Base-by-base conservation (phyloP, 2,329 filamentous ascomycete genomes). In the Xylariaceae sp. region DNA sequence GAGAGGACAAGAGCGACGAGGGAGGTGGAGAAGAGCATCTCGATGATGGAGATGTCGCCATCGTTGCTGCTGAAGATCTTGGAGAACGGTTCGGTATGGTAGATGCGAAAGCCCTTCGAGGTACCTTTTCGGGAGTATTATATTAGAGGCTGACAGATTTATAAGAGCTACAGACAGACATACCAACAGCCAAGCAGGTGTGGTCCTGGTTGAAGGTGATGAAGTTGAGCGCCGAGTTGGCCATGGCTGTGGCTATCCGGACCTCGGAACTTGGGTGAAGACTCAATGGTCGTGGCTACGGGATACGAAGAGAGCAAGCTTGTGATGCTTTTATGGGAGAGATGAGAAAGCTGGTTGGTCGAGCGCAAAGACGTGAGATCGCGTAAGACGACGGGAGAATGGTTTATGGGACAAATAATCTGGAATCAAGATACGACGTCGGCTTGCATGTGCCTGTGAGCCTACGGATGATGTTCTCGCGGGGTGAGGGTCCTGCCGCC, bases 141-240 rank as follows among this genome's bases (percentile, higher is more conserved):
- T 4, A 35, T 51, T 51, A 51, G 49, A 47, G 13, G 30, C 1
- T 6, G 30, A 23, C 6, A 39, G 37, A 53, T 34, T 6, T 18
- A 18, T n/a, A 30, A 23, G 42, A 44, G 49, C 51, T 48, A 39
- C 5, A 54, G 47, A 48, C 35, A 18, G 58, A 76, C 87, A 72
- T 80, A 92, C 91, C 93, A 68, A 99, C 92, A 78, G 93, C 93
- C 66, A 99, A 82, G 75, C 93, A 93, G 82, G 90, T 96, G 79
- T 96, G 92, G 80, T 99, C 94, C 80, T 99, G 94, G 77, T 99
- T 99, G 77, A 97, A 99, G 48, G 93, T 97, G 70, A 99, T 91
- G 77, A 96, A 99, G 77, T 99, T 99, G 80, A 97, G 91, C 53
- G 86, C 78, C 74, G 88, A 87, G 65, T 72, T 81, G 64, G 86